These are phyloP conservation scores for Cystofilobasidium capitatum DNA, from an alignment of 768 basidiomycete genomes.

Conservation along the genomic window DNA sequence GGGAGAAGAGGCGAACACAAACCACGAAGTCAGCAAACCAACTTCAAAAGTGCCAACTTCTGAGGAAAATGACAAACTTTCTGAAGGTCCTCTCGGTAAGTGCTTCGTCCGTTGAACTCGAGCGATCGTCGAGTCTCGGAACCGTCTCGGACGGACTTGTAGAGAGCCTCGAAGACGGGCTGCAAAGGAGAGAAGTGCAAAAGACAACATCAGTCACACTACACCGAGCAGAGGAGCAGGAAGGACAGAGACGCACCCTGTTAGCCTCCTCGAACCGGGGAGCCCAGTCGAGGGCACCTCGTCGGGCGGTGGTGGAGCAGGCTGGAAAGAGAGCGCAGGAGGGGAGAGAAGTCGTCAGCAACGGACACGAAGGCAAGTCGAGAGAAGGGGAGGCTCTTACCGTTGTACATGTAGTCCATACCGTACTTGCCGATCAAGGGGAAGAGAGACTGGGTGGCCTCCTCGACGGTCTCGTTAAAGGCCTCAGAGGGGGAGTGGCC, in stretches of 20 bases:
- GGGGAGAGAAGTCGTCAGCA: neutral
- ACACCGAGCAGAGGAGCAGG: neutral
- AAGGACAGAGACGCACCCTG: conserved; percentile 25
- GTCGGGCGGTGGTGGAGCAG: conserved; percentile 97
- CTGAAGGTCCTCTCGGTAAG: conserved; percentile 86
- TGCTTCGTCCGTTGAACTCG: conserved; percentile 84
- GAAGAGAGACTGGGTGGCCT: conserved; percentile 98
- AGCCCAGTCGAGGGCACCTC: conserved; percentile 98
- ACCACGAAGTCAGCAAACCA: neutral
- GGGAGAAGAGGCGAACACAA: neutral
- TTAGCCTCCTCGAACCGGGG: conserved; percentile 65
- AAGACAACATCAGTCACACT: neutral
- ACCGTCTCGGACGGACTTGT: conserved; percentile 87
- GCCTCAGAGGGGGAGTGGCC: conserved; percentile 96
- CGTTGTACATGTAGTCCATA: conserved; percentile 96
- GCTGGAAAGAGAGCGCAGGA: conserved; percentile 41
- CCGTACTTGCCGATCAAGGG: conserved; percentile 92
- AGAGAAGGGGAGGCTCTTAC: neutral
- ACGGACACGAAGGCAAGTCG: neutral
- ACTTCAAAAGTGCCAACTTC: conserved; percentile 46
- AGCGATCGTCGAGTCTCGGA: conserved; percentile 95
- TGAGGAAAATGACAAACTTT: too few relatives aligned
- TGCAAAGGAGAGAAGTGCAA: conserved; percentile 42
- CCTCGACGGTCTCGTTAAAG: conserved; percentile 99
- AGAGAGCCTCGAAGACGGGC: conserved; percentile 89